Conservation (phyloP, 805 yeast species). For the Saccharomyces kudriavzevii region DNA sequence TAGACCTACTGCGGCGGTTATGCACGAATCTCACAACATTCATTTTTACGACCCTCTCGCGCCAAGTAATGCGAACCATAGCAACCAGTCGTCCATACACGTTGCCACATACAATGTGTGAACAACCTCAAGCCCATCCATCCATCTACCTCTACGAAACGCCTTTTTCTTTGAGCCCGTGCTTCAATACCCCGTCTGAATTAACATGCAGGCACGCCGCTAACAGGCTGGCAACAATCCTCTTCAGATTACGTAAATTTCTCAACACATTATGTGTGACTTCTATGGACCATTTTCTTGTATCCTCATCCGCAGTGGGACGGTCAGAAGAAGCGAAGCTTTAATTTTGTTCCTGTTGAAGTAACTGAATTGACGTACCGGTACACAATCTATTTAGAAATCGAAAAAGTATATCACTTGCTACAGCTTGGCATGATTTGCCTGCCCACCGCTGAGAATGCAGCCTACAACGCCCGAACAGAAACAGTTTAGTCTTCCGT, state of each 20-base stretch:
- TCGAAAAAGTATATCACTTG: neutral
- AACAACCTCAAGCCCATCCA: neutral
- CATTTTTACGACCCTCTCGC: neutral
- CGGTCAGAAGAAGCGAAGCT: neutral
- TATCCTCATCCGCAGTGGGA: neutral
- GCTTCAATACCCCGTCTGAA: neutral
- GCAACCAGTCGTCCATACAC: neutral
- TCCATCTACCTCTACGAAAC: neutral
- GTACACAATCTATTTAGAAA: too few species aligned
- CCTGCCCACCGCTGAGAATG: too few species aligned
- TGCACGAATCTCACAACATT: neutral
- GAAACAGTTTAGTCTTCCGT: neutral
- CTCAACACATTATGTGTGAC: neutral
- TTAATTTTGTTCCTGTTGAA: neutral
- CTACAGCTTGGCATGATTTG: neutral
- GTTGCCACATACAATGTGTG: neutral
- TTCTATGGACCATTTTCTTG: neutral
- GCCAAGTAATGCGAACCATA: neutral
- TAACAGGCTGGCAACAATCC: neutral
- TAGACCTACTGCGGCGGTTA: neutral
- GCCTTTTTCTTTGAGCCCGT: neutral
- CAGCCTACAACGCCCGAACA: too few species aligned
- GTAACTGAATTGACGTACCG: neutral
- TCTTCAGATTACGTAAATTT: neutral
- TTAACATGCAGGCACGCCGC: neutral